Evolutionary conservation across 2,329 filamentous ascomycete species (phyloP).

Genomic region (Ascochyta rabiei): DNA sequence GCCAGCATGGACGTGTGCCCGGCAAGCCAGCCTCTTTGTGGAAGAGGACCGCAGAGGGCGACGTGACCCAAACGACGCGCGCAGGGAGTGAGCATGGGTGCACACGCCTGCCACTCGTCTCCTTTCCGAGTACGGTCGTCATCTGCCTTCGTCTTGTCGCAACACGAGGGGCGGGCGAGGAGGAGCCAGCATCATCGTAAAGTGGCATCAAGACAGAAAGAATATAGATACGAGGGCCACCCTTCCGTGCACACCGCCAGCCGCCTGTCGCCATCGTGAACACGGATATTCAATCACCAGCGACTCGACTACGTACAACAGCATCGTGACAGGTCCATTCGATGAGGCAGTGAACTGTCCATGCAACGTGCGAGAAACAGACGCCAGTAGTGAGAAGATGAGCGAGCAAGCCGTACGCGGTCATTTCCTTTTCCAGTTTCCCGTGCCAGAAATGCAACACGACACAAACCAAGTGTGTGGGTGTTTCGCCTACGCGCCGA

Average conservation of each 20-base stretch:
- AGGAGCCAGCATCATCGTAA: background rate
- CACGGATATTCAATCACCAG: background rate
- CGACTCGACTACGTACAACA: background rate
- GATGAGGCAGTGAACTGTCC: background rate
- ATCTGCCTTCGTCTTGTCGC: background rate
- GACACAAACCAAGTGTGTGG: background rate
- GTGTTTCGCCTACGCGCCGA: constrained; percentile 7
- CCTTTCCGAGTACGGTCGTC: background rate
- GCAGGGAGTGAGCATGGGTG: background rate
- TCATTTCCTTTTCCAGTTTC: constrained; percentile 3
- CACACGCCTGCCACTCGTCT: constrained; percentile 1
- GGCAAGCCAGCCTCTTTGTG: constrained; percentile 1
- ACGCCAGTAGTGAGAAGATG: background rate
- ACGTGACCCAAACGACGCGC: background rate
- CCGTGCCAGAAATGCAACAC: constrained; percentile 15
- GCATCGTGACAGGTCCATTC: background rate
- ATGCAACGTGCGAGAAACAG: background rate
- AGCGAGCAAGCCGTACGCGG: background rate
- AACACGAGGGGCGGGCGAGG: constrained; percentile 1
- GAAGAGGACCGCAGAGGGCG: background rate
- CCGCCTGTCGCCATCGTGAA: background rate
- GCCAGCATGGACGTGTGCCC: constrained; percentile 3
- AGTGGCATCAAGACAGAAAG: too few relatives aligned
- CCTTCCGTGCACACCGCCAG: background rate
- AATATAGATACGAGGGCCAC: background rate